Evolutionary conservation across 371 early-diverging fungal species (phyloP).

Genomic region (Mucor saturninus): DNA sequence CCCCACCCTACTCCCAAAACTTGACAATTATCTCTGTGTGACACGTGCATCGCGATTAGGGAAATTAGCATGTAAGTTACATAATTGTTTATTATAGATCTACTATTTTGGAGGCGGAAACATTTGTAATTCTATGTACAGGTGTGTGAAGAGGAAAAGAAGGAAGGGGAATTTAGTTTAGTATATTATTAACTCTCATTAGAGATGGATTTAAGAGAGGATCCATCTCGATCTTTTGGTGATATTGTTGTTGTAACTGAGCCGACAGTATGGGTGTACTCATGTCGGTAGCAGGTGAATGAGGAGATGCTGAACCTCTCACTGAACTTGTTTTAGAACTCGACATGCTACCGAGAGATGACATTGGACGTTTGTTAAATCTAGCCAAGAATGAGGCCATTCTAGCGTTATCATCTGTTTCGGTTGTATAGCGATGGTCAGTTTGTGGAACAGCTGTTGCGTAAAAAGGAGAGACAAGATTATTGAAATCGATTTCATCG

Average conservation of each 20-base stretch:
- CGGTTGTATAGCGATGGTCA: conserved; percentile 21
- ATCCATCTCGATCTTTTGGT: conserved; percentile 32
- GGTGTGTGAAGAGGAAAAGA: too few relatives aligned
- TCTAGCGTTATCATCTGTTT: conserved; percentile 20
- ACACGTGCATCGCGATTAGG: too few relatives aligned
- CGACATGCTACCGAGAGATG: conserved; percentile 30
- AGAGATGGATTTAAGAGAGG: conserved; percentile 37
- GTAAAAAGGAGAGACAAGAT: conserved; percentile 22
- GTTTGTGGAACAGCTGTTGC: conserved; percentile 1
- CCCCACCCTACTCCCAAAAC: too few relatives aligned
- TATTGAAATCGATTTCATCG: conserved; percentile 27
- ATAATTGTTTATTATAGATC: neutral
- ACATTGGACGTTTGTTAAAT: conserved; percentile 24
- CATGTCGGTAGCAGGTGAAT: conserved; percentile 30
- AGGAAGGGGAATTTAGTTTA: conserved; percentile 23
- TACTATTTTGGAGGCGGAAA: too few relatives aligned
- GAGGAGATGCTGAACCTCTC: conserved; percentile 40
- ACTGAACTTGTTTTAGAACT: conserved; percentile 44
- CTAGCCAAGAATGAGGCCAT: conserved; percentile 27
- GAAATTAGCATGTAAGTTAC: neutral
- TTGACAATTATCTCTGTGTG: too few relatives aligned
- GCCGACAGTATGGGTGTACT: conserved; percentile 35
- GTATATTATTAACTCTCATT: conserved; percentile 44
- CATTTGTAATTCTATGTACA: neutral
- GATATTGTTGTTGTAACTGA: conserved; percentile 26